Percentiles rank a stretch among this genome's conserved stretches.
These are phyloP conservation scores for Paecilomyces fulvus DNA, from an alignment of 2,329 filamentous ascomycete species.

Conservation along the genomic window DNA sequence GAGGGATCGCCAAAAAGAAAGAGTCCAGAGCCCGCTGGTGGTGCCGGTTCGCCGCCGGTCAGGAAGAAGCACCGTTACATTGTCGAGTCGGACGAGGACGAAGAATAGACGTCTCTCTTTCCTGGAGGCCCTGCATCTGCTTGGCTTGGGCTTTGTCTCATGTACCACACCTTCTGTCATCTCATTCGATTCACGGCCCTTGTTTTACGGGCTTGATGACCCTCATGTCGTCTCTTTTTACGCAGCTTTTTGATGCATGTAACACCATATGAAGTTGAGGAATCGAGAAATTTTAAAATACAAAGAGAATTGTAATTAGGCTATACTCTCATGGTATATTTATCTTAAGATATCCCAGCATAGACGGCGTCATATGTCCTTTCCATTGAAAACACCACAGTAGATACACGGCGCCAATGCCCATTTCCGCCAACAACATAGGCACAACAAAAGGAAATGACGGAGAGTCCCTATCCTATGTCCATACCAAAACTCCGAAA, in stretches of 20 bases:
- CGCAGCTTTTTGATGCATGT: background rate
- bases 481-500: background rate
- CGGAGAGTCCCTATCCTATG: background rate
- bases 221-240: background rate
- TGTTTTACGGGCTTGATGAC: background rate
- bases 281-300: background rate
- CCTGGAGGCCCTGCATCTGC: background rate
- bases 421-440: background rate
- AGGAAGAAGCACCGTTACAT: conserved; percentile 41
- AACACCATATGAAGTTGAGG: background rate
- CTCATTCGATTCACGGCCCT: background rate
- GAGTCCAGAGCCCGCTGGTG: conserved; percentile 10
- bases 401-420: background rate
- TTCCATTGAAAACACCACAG: background rate
- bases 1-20: conserved; percentile 14
- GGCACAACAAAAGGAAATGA: background rate
- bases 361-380: background rate
- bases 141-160: background rate
- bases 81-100: conserved; percentile 42
- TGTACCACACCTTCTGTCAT: background rate
- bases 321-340: background rate
- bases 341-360: background rate
- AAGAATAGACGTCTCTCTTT: conserved; percentile 14
- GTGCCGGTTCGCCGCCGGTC: conserved; percentile 25
- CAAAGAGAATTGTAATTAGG: background rate